These are phyloP conservation scores for Mallotus nudiflorus DNA, from an alignment of 345 rosid species.

Conservation along the genomic window DNA sequence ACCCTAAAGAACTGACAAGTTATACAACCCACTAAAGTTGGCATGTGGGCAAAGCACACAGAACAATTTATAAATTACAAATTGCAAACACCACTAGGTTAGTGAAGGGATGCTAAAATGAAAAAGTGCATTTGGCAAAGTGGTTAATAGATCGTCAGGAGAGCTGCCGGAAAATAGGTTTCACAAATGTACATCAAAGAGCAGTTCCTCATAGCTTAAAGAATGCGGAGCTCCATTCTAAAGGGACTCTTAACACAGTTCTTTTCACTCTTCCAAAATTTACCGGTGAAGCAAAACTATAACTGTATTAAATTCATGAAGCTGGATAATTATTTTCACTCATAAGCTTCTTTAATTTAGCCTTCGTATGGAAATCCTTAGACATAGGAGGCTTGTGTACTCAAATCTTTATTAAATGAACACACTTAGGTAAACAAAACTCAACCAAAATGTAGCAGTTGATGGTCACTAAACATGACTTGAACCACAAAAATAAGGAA, in stretches of 20 bases:
- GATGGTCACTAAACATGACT: not conserved
- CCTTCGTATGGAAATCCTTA: too few relatives aligned
- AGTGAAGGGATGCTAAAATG: too few relatives aligned
- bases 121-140: not conserved
- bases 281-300: not conserved
- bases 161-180: not conserved
- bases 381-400: too few relatives aligned
- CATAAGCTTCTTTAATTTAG: too few relatives aligned
- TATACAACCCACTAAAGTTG: too few relatives aligned
- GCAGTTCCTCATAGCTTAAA: not conserved
- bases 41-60: not conserved
- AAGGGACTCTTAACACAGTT: not conserved
- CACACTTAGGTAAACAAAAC: too few relatives aligned
- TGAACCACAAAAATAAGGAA: not conserved
- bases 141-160: not conserved
- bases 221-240: not conserved
- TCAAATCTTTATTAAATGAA: too few relatives aligned
- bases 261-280: not conserved
- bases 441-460: not conserved
- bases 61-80: not conserved
- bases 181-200: not conserved
- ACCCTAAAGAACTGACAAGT: not conserved
- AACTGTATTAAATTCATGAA: not conserved
- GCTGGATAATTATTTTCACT: not conserved
- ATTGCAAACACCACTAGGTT: not conserved